Evolutionary conservation across 805 yeast genomes (phyloP), one percentile per base, ranked within the genome.

Genomic region (Metschnikowia anglica): DNA sequence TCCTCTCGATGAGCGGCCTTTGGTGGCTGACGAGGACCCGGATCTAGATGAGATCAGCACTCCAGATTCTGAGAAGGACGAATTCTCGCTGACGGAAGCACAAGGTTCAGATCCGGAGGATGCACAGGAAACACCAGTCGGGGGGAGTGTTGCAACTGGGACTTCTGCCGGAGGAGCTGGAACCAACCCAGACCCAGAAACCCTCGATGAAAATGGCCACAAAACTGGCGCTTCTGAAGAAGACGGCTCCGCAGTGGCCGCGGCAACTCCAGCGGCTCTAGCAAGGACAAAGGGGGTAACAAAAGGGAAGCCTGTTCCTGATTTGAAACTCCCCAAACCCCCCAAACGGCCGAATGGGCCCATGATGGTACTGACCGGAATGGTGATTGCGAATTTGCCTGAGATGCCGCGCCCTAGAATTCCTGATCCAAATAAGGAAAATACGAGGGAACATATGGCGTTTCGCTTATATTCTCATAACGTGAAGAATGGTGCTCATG

Each of bases 401-500:
- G 40, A 37, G 11, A 31, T 13, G 20, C 20, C 5, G 26, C 39
- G 38, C 19, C 53, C 61, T 17, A 28, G 31, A 9, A 38, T 61
- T 6, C 50, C 58, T 0, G 48, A 39, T 1, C 54, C 54, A 26
- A 45, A 43, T 15, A 24, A 30, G 6, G 39, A 37, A 5, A 34
- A 46, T 18, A 25, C 38, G 12, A 33, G 51, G 26, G 42, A 33
- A 1, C 51, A 59, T 3, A 24, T 63, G 3, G 39, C 31, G n/a
- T 60, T 66, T 46, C 53, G 72, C 16, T 48, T 66, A n/a, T 66
- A 66, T 44, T 59, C 68, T 10, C 70, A 66, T 40, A 66, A 66
- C 50, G 53, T 66, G 41, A 64, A 62, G 32, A 63, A 60, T 43
- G 68, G 64, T 6, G 62, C 58, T 17, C 57, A 54, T 41, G 49